Evolutionary conservation across 805 yeast species (phyloP).

Genomic region (Candida argentea): DNA sequence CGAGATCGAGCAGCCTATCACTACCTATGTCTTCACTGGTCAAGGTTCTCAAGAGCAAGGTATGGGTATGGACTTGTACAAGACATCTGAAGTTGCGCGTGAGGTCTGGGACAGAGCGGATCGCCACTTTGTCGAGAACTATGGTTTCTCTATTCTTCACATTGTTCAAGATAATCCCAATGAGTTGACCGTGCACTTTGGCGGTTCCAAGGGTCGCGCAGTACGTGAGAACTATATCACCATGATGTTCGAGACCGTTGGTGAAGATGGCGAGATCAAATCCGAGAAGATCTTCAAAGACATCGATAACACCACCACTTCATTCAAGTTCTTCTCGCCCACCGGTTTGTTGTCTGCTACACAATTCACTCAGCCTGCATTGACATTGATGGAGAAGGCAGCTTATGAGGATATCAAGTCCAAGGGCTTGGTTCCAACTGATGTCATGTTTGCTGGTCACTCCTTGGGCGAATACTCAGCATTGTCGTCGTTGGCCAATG

Average conservation of each 20-base stretch:
- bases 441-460: conserved; percentile 96
- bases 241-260: conserved; percentile 96
- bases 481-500: conserved; percentile 91
- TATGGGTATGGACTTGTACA: conserved; percentile 99
- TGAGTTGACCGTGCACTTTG: conserved; percentile 91
- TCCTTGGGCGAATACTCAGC: conserved; percentile 99
- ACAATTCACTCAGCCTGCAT: conserved; percentile 98
- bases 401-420: conserved; percentile 95
- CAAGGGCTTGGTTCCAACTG: conserved; percentile 90
- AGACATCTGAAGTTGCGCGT: conserved; percentile 82
- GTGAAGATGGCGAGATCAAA: conserved; percentile 68
- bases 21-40: conserved; percentile 96
- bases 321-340: conserved; percentile 84
- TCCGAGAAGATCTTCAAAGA: conserved; percentile 94
- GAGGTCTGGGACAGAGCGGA: conserved; percentile 98
- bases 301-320: conserved; percentile 70
- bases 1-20: conserved; percentile 95
- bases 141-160: conserved; percentile 94
- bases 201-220: conserved; percentile 94
- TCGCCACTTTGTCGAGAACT: conserved; percentile 79
- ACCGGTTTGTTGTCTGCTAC: conserved; percentile 95
- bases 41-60: conserved; percentile 99
- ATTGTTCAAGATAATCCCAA: conserved; percentile 94
- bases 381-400: conserved; percentile 98
- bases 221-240: conserved; percentile 90